Conservation (phyloP, 1,284 basidiomycete genomes). For the Ceratobasidium sp. region DNA sequence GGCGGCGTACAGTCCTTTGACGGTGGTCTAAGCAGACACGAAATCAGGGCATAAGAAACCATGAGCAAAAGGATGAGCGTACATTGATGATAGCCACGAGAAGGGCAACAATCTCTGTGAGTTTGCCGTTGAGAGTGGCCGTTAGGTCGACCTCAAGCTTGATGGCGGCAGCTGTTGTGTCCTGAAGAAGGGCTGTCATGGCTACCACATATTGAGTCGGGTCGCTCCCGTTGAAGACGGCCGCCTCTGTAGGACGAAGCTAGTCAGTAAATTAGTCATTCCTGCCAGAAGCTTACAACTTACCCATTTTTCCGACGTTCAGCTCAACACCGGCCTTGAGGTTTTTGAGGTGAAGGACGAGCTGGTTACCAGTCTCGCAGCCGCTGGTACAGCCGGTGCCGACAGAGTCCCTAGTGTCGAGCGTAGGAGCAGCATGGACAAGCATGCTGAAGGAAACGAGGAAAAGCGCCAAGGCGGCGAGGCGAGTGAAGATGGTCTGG, state of each 20-base stretch:
- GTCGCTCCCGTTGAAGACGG: slow-evolving; percentile 3
- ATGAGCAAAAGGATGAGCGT: not conserved
- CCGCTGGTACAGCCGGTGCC: not conserved
- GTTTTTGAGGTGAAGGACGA: not conserved
- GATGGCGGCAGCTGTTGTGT: not conserved
- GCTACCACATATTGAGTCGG: not conserved
- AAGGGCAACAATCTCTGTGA: slow-evolving; percentile 16
- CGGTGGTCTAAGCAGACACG: not conserved
- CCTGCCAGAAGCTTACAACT: not conserved
- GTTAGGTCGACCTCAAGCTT: slow-evolving; percentile 12
- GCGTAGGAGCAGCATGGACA: slow-evolving; percentile 9
- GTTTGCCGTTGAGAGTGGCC: slow-evolving; percentile 7
- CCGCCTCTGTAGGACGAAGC: not conserved
- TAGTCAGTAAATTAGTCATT: not conserved
- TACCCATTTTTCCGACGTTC: slow-evolving; percentile 1
- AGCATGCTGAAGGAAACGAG: not conserved
- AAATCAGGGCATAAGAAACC: not conserved
- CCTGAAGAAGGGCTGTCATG: not conserved
- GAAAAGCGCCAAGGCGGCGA: too few relatives aligned
- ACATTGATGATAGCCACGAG: not conserved
- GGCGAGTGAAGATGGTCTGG: not conserved
- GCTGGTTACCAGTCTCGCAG: not conserved
- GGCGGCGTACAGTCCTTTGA: not conserved
- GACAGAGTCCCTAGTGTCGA: slow-evolving; percentile 1
- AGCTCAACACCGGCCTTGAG: not conserved